Conservation (phyloP, 2,329 filamentous ascomycete genomes). For the Neofusicoccum ribis region DNA sequence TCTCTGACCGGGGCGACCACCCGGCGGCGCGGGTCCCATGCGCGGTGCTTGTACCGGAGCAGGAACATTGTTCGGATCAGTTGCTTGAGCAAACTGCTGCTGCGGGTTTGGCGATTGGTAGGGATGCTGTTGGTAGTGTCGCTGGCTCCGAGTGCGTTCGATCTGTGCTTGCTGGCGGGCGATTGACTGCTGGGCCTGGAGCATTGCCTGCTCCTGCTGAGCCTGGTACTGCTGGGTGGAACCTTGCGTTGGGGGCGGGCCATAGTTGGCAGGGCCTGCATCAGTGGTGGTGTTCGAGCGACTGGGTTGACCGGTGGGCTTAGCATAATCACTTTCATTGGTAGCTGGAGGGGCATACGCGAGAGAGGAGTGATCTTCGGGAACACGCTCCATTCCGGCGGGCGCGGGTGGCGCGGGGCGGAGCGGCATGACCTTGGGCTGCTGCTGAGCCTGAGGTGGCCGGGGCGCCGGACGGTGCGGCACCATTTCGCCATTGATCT, state of each 20-base stretch:
- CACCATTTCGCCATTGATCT: conserved; percentile 56
- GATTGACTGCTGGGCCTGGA: conserved; percentile 75
- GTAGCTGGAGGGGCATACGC: conserved; percentile 43
- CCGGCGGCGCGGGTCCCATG: conserved; percentile 54
- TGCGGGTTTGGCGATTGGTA: conserved; percentile 47
- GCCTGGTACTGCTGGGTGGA: conserved; percentile 56
- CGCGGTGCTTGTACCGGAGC: conserved; percentile 46
- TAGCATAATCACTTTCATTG: conserved; percentile 23
- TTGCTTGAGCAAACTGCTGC: conserved; percentile 49
- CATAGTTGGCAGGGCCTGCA: conserved; percentile 32
- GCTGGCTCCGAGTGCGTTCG: conserved; percentile 71
- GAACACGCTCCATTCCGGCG: conserved; percentile 34
- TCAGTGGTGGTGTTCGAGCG: conserved; percentile 44
- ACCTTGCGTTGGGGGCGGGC: conserved; percentile 4
- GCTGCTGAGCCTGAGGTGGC: conserved; percentile 61
- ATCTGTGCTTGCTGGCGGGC: conserved; percentile 57
- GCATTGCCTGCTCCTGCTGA: conserved; percentile 83
- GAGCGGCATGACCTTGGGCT: conserved; percentile 53
- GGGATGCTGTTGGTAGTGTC: conserved; percentile 33
- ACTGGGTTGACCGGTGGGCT: conserved; percentile 40
- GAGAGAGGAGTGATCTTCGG: conserved; percentile 42
- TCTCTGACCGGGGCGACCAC: conserved; percentile 68
- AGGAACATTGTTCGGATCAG: conserved; percentile 45
- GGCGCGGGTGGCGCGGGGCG: conserved; percentile 59
- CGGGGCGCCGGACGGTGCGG: conserved; percentile 84